A percentile compares a stretch with the other conserved stretches of the same genome.
Conservation (phyloP, 2,329 filamentous ascomycete species). For the Ceratocystis huliohia region DNA sequence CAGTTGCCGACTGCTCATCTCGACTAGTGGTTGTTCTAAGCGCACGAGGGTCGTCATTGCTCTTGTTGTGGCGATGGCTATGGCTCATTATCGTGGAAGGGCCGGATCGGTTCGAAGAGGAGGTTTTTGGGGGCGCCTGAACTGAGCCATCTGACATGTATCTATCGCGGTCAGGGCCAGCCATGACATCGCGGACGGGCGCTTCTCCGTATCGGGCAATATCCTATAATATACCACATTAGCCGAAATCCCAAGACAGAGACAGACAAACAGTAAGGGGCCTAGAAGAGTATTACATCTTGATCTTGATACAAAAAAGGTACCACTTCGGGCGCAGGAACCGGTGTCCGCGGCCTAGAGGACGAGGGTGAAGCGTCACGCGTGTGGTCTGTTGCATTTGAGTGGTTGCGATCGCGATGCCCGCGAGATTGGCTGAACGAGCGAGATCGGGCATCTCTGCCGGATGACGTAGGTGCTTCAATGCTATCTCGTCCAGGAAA, state of each 20-base stretch:
- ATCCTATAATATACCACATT: conserved; percentile 38
- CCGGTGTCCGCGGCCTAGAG: conserved; percentile 70
- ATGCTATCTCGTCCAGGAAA: conserved; percentile 62
- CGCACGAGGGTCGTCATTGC: conserved; percentile 52
- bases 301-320: conserved; percentile 93
- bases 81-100: conserved; percentile 50
- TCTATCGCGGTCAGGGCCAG: conserved; percentile 56
- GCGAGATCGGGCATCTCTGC: conserved; percentile 50
- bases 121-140: conserved; percentile 45
- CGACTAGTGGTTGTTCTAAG: conserved; percentile 61
- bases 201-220: conserved; percentile 67
- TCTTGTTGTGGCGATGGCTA: conserved; percentile 54
- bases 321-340: conserved; percentile 83
- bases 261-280: neutral
- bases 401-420: conserved; percentile 68
- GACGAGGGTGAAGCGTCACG: conserved; percentile 62
- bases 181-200: conserved; percentile 57
- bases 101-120: conserved; percentile 48
- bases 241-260: neutral
- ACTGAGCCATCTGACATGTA: conserved; percentile 41
- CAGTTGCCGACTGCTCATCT: conserved; percentile 41
- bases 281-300: conserved; percentile 43
- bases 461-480: conserved; percentile 50
- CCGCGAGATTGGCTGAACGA: conserved; percentile 47
- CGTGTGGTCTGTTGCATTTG: conserved; percentile 59